Conservation (phyloP, 148 eudicot species). For the Euryodendron excelsum region DNA sequence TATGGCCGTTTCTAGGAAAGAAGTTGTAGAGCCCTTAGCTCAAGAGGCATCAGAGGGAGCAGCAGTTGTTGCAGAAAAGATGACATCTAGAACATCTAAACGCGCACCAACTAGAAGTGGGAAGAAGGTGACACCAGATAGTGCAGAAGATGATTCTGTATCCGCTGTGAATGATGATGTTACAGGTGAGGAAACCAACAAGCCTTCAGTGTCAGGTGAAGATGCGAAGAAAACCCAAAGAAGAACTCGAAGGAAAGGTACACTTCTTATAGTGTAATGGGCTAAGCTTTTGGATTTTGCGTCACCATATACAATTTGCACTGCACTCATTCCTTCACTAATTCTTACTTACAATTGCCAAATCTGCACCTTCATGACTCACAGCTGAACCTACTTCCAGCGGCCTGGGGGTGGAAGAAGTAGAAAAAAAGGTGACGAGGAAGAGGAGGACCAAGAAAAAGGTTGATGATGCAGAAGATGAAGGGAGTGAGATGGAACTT, state of each 20-base stretch:
- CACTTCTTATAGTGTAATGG: neutral
- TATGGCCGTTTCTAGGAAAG: conserved; percentile 48
- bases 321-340: no score
- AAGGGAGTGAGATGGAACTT: conserved; percentile 42
- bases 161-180: conserved; percentile 22
- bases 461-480: conserved; percentile 27
- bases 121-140: conserved; percentile 39
- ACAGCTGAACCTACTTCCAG: conserved; percentile 47
- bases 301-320: neutral
- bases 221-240: conserved; percentile 44
- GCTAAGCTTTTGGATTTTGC: neutral
- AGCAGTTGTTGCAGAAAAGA: conserved; percentile 35
- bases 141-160: conserved; percentile 31
- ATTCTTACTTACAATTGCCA: neutral
- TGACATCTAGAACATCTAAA: conserved; percentile 35
- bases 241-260: conserved; percentile 71
- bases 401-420: conserved; percentile 34
- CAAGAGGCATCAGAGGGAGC: conserved; percentile 37
- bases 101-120: conserved; percentile 40
- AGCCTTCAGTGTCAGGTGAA: conserved; percentile 27
- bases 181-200: conserved; percentile 30
- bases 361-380: neutral
- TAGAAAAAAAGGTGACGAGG: conserved; percentile 46
- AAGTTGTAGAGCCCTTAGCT: conserved; percentile 23
- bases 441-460: conserved; percentile 60